Base-by-base conservation (phyloP, 768 basidiomycete genomes). In the Tricholoma hemisulphureum region DNA sequence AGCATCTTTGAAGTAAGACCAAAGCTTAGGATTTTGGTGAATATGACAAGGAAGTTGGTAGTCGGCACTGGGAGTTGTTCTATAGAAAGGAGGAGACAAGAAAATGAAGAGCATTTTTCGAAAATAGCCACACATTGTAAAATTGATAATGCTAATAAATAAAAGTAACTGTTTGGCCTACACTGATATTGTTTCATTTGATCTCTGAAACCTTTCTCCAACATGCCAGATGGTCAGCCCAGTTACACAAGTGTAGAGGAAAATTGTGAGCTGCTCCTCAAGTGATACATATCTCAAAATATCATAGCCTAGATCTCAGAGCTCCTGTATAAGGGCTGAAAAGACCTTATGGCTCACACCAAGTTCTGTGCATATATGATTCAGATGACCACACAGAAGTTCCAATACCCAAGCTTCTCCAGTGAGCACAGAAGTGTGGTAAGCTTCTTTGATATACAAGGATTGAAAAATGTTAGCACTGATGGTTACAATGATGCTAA, bases 191-290 rank as follows among this genome's bases (percentile, higher is more conserved):
- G 58, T 59, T 13, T 51, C 55, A 56, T 56, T 56, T 41, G 54
- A 41, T 13, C 31, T n/a, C 37, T 56, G 53, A 37, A 58, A 54
- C 20, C 26, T 11, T 49, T 73, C 66, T 20, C 58, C 61, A 51
- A 65, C 63, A 56, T 59, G 58, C 14, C 55, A 6, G 18, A 59
- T 41, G 11, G 53, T 51, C 48, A 59, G 24, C 13, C 58, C 64
- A 26, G 62, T 72, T 35, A 70, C 63, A 51, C 57, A 61, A 16
- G 57, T 65, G 34, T 69, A 69, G 8, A 71, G 56, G 49, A 70
- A 71, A 18, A 69, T 71, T 34, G 69, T 67, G 2, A 57, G 58
- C 41, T 67, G 61, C 48, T 70, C 68, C 26, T 65, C 54, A 0
- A 70, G 35, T 8, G 55, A 20, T 6, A 68, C 61, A 59, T 59